Conservation (phyloP, 2,329 filamentous ascomycete species). For the Passalora sequoiae region DNA sequence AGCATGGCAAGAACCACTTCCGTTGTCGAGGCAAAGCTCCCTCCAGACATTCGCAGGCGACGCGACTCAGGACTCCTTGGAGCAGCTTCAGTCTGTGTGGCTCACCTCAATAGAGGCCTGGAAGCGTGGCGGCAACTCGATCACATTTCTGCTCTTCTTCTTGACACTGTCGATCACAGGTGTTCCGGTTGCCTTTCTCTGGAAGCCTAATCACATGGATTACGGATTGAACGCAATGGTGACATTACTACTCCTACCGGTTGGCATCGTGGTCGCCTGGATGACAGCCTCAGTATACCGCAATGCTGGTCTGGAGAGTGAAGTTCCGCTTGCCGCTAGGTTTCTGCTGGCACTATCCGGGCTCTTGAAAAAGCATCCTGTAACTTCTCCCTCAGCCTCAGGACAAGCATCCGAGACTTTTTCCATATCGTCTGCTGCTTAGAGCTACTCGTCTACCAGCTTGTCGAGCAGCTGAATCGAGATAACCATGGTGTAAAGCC, state of each 20-base stretch:
- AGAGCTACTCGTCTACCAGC: neutral
- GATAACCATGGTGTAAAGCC: slow-evolving; percentile 3
- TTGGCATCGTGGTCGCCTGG: slow-evolving; percentile 4
- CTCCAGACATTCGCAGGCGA: too few species aligned
- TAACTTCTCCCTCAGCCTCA: neutral
- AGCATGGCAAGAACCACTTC: too few species aligned
- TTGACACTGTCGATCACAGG: slow-evolving; percentile 3
- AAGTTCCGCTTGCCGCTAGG: neutral
- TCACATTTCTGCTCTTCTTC: slow-evolving; percentile 4
- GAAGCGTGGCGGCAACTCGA: neutral
- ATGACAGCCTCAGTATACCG: neutral
- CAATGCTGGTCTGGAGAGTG: neutral
- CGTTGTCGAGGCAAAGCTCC: too few species aligned
- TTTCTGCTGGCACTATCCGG: neutral
- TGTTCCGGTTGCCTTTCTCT: slow-evolving; percentile 11
- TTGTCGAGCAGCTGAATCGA: slow-evolving; percentile 4
- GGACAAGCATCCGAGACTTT: neutral
- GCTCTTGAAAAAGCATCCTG: too few species aligned
- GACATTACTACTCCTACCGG: slow-evolving; percentile 7
- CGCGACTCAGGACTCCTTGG: too few species aligned
- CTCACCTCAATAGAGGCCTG: slow-evolving; percentile 6
- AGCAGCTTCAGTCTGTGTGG: neutral
- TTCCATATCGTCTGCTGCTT: neutral
- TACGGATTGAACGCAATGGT: slow-evolving; percentile 8
- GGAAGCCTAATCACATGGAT: slow-evolving; percentile 8